Evolutionary conservation across 2,329 filamentous ascomycete genomes (phyloP).

Genomic region (Torrubiella hemipterigena): DNA sequence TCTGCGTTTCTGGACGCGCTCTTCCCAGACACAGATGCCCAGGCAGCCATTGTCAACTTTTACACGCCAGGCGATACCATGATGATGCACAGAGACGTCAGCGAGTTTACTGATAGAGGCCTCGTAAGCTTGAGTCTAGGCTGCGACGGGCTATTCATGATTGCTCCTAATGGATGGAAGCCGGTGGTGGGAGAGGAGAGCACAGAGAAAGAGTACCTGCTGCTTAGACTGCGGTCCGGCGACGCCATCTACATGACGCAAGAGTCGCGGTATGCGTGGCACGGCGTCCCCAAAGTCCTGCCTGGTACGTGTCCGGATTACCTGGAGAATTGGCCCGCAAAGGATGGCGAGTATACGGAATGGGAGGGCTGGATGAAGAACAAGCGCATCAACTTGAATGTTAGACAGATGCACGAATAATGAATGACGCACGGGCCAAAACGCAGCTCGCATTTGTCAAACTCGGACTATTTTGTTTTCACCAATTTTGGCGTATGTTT

Average conservation of each 20-base stretch:
- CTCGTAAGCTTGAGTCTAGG: slow-evolving; percentile 81
- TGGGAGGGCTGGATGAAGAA: slow-evolving; percentile 83
- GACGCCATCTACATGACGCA: slow-evolving; percentile 86
- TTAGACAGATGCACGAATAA: slow-evolving; percentile 68
- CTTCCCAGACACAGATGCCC: slow-evolving; percentile 66
- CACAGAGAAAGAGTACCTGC: slow-evolving; percentile 35
- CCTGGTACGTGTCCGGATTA: slow-evolving; percentile 66
- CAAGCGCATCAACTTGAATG: slow-evolving; percentile 86
- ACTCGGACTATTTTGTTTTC: too few relatives aligned
- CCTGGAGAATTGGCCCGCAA: slow-evolving; percentile 62
- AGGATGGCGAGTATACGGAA: slow-evolving; percentile 40
- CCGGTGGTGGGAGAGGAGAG: slow-evolving; percentile 11
- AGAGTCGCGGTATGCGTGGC: slow-evolving; percentile 79
- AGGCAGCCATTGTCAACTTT: slow-evolving; percentile 90
- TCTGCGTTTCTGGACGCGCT: slow-evolving; percentile 52
- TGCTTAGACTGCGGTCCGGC: slow-evolving; percentile 65
- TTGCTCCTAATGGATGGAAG: slow-evolving; percentile 46
- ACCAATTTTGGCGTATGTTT: too few relatives aligned
- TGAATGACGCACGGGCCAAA: too few relatives aligned
- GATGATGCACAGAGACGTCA: slow-evolving; percentile 88
- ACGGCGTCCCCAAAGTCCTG: slow-evolving; percentile 83
- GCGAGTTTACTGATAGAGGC: slow-evolving; percentile 66
- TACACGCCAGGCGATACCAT: slow-evolving; percentile 86
- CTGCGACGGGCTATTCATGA: slow-evolving; percentile 82
- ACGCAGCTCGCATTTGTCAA: too few relatives aligned